These are phyloP conservation scores for Leucaena leucocephala DNA, from an alignment of 306 rosid genomes.

Conservation along the genomic window DNA sequence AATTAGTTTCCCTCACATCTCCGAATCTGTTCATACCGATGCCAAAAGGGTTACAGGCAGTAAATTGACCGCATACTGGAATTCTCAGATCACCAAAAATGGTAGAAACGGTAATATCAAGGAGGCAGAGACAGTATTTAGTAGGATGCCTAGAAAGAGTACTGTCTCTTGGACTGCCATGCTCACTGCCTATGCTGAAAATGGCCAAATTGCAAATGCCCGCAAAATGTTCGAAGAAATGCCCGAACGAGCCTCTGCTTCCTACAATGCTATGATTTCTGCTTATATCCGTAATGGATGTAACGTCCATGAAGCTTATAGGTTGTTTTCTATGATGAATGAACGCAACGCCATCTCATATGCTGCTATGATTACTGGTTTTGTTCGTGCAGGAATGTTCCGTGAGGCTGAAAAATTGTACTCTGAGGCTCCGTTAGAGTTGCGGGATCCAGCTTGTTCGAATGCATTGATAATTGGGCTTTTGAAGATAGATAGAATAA, in stretches of 20 bases:
- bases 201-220: constrained; percentile 56
- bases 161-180: constrained; percentile 40
- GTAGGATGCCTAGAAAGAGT: constrained; percentile 49
- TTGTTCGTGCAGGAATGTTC: constrained; percentile 64
- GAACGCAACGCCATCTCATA: constrained; percentile 67
- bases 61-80: constrained; percentile 22
- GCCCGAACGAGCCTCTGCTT: constrained; percentile 61
- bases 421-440: constrained; percentile 48
- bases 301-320: constrained; percentile 51
- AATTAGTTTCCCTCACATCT: constrained; percentile 8
- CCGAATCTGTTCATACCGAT: constrained; percentile 19
- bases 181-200: constrained; percentile 72
- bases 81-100: too few species aligned
- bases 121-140: constrained; percentile 5
- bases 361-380: constrained; percentile 72
- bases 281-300: constrained; percentile 57
- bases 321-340: constrained; percentile 49
- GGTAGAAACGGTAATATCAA: too few species aligned
- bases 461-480: constrained; percentile 68
- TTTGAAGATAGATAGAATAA: constrained; percentile 55
- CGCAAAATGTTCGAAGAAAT: constrained; percentile 62
- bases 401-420: constrained; percentile 63
- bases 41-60: constrained; percentile 29
- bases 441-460: constrained; percentile 61
- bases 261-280: constrained; percentile 80